Percentiles rank a stretch among this genome's conserved stretches.
phyloP scores from a whole-genome alignment of 305 asterid species.

The Fraxinus sp. region DNA sequence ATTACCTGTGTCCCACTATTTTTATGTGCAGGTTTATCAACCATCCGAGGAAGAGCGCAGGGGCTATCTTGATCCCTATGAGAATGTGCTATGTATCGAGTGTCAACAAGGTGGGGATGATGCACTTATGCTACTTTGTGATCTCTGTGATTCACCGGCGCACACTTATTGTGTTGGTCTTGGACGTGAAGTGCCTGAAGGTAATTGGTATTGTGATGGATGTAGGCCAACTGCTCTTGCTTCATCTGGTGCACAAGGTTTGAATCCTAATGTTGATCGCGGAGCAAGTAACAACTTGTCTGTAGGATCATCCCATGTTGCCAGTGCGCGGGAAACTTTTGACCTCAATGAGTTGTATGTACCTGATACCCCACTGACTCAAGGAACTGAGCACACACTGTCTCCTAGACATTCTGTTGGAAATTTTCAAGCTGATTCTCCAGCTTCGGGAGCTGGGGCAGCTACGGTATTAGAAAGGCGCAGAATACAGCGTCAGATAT shows the following conservation, averaged over 20 bases:
- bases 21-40: conserved; percentile 72
- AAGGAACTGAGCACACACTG: conserved; percentile 37
- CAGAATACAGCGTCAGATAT: conserved; percentile 75
- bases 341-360: conserved; percentile 80
- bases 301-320: conserved; percentile 52
- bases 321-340: conserved; percentile 55
- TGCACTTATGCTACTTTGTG: conserved; percentile 93
- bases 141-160: conserved; percentile 93
- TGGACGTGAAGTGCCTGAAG: conserved; percentile 94
- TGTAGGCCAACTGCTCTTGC: conserved; percentile 81
- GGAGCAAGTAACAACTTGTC: conserved; percentile 44
- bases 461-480: conserved; percentile 64
- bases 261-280: conserved; percentile 43
- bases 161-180: conserved; percentile 94
- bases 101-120: conserved; percentile 92
- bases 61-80: conserved; percentile 86
- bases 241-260: conserved; percentile 47
- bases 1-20: background rate
- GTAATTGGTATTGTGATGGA: conserved; percentile 94
- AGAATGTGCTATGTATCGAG: conserved; percentile 76
- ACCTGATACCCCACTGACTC: conserved; percentile 70
- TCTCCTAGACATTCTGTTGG: conserved; percentile 45
- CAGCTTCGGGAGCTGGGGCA: conserved; percentile 57
- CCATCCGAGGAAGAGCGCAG: conserved; percentile 95
- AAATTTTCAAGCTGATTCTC: conserved; percentile 49